These are phyloP conservation scores for Aureobasidium vineae DNA, from an alignment of 2,329 filamentous ascomycete species.

Conservation along the genomic window DNA sequence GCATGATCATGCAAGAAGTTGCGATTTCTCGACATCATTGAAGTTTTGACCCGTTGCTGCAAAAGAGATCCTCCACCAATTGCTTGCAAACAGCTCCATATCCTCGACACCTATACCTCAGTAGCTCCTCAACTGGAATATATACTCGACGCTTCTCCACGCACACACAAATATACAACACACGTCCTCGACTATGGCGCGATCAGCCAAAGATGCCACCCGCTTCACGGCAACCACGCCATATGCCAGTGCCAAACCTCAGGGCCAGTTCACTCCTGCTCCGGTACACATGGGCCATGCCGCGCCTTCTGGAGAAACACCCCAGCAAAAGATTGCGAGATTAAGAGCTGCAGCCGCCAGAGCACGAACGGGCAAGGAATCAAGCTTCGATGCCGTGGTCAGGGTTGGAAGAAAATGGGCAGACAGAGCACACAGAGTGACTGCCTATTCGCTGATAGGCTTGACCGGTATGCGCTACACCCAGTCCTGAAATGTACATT, in stretches of 20 bases:
- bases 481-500: not conserved
- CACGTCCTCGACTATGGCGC: conserved; percentile 48
- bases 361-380: conserved; percentile 52
- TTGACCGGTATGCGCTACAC: conserved; percentile 52
- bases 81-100: not conserved
- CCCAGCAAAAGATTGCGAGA: conserved; percentile 54
- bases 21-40: conserved; percentile 25
- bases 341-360: conserved; percentile 50
- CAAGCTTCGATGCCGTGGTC: conserved; percentile 55
- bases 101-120: not conserved
- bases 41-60: conserved; percentile 12
- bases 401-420: conserved; percentile 56
- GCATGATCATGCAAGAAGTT: conserved; percentile 15
- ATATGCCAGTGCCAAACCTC: conserved; percentile 65
- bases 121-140: not conserved
- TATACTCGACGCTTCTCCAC: not conserved
- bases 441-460: conserved; percentile 60
- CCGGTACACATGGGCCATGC: conserved; percentile 33
- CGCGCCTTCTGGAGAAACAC: conserved; percentile 50
- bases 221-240: conserved; percentile 70
- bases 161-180: not conserved
- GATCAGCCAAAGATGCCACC: conserved; percentile 75
- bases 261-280: conserved; percentile 31
- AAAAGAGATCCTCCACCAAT: not conserved
- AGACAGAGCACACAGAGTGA: conserved; percentile 60